Base-by-base conservation (phyloP, 192 early-diverging fungal species). In the Cladochytrium replicatum region DNA sequence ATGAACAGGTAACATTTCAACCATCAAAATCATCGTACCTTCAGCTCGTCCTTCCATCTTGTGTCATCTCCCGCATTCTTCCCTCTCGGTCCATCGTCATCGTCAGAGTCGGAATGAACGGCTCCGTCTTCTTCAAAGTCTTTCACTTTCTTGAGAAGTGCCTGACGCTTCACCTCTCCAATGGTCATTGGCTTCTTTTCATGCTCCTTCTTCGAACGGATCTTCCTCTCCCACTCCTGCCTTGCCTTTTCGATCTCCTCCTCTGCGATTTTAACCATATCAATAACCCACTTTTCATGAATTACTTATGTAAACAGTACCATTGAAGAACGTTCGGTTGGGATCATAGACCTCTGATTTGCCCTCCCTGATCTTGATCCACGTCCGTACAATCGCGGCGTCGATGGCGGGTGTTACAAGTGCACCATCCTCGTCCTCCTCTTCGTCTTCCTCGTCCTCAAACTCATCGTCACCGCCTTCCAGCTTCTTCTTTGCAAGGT, bases 361-460 rank as follows among this genome's bases (percentile, higher is more conserved):
- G 34, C 85, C 81, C 11, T 70, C 61, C 2, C 80, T 75, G 41
- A 98, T 85, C 23, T 84, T 67, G 0, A 78, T 77, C 50, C 96
- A 87, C 1, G 94, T 92, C 47, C 85, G 85, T 77, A 98, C 76
- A 46, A 98, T 96, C 63, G 94, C 87, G 4, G 80, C 84, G 50
- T 98, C 92, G 6, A 96, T 59, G 23, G 85, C 88, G 4, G 91
- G 88, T 3, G 92, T 92, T 5, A 91, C 68, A 19, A 96, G 70
- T 46, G 80, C 81, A 27, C 81, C 88, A 38, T 69, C 64, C 49
- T 85, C 83, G 58, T 90, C 88, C 52, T 89, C 87, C n/a, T n/a
- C n/a, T n/a, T n/a, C n/a, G n/a, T n/a, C n/a, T n/a, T n/a, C n/a
- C n/a, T n/a, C n/a, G n/a, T n/a, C n/a, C n/a, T n/a, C n/a, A n/a